These are phyloP conservation scores for Holtermannia corniformis DNA, from an alignment of 768 basidiomycete species.

Conservation along the genomic window DNA sequence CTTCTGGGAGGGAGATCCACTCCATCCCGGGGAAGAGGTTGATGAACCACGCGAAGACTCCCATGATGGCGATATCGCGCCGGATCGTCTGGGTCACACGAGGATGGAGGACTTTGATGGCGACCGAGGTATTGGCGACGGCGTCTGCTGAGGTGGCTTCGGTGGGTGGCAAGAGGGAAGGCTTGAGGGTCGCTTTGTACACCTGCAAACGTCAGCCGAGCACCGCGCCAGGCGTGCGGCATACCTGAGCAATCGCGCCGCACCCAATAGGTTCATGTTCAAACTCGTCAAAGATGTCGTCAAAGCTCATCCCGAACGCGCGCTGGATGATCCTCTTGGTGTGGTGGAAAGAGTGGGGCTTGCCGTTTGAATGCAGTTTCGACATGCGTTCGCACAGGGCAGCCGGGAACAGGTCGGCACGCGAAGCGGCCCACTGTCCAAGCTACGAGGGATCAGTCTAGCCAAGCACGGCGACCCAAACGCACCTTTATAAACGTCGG, in stretches of 20 bases:
- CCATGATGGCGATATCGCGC: constrained; percentile 90
- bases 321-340: constrained; percentile 71
- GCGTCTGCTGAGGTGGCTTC: constrained; percentile 36
- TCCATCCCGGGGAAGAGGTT: constrained; percentile 81
- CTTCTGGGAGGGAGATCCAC: constrained; percentile 92
- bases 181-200: constrained; percentile 74
- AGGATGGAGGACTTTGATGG: constrained; percentile 93
- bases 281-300: constrained; percentile 85
- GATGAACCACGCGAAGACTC: constrained; percentile 72
- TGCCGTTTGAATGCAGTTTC: constrained; percentile 76
- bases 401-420: constrained; percentile 85
- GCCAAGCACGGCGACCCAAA: background rate
- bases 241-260: constrained; percentile 90
- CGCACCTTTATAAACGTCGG: constrained; percentile 92
- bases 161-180: constrained; percentile 61
- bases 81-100: constrained; percentile 67
- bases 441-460: constrained; percentile 51
- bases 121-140: constrained; percentile 55
- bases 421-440: constrained; percentile 95
- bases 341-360: constrained; percentile 66
- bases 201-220: constrained; percentile 48
- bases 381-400: constrained; percentile 75
- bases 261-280: constrained; percentile 82
- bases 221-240: constrained; percentile 2
- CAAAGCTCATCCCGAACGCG: constrained; percentile 73